Conservation (phyloP, 768 basidiomycete species). For the Xerocomus potaroensis region DNA sequence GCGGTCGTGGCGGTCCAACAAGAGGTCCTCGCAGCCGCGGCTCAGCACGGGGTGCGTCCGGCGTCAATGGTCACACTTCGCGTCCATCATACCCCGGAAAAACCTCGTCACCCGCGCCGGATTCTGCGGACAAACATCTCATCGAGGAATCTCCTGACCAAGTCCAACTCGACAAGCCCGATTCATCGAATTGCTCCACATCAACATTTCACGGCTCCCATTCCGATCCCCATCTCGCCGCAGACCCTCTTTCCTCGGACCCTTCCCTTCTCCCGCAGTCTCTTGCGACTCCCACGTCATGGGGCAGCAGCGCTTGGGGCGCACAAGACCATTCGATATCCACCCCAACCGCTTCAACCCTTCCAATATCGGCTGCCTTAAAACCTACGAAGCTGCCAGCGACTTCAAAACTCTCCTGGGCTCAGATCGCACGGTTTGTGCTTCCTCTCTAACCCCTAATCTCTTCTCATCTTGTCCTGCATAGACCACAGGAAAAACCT, state of each 20-base stretch:
- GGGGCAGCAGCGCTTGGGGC: conserved; percentile 30
- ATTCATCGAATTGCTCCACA: conserved; percentile 12
- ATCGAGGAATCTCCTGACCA: conserved; percentile 20
- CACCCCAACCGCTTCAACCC: conserved; percentile 17
- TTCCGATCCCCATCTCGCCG: conserved; percentile 7
- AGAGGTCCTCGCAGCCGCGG: conserved; percentile 41
- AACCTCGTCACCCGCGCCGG: conserved; percentile 32
- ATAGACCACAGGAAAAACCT: conserved; percentile 65
- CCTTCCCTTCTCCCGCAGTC: conserved; percentile 8
- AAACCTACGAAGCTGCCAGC: conserved; percentile 55
- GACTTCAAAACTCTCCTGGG: conserved; percentile 80
- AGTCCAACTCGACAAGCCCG: conserved; percentile 11
- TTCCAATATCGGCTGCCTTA: conserved; percentile 18
- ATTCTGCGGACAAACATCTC: conserved; percentile 25
- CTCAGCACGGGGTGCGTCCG: conserved; percentile 34
- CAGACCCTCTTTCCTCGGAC: conserved; percentile 15
- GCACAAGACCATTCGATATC: conserved; percentile 37
- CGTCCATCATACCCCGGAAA: conserved; percentile 24
- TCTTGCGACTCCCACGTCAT: conserved; percentile 32
- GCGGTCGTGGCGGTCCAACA: conserved; percentile 56
- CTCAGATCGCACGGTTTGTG: conserved; percentile 65
- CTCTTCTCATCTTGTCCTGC: conserved; percentile 4
- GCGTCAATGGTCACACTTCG: conserved; percentile 32
- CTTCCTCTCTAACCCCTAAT: neutral
- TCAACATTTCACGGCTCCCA: conserved; percentile 13